Conservation (phyloP, 1,284 basidiomycete species). For the Leccinum pachyderme region DNA sequence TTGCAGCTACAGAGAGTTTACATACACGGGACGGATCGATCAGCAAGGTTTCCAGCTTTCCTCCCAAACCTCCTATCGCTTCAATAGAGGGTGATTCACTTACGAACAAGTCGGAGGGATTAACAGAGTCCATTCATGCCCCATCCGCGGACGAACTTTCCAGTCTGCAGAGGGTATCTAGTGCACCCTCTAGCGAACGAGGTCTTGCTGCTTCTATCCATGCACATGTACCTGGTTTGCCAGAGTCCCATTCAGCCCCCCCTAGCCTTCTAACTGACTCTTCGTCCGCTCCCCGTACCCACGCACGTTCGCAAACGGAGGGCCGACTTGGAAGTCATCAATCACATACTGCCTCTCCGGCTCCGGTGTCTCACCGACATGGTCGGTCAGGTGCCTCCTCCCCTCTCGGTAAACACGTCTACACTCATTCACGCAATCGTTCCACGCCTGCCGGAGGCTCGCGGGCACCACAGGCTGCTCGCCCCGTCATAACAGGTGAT, state of each 20-base stretch:
- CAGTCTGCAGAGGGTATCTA: slow-evolving; percentile 10
- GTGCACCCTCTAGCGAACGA: slow-evolving; percentile 22
- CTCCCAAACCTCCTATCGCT: slow-evolving; percentile 11
- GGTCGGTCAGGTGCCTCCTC: slow-evolving; percentile 42
- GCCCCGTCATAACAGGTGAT: slow-evolving; percentile 66
- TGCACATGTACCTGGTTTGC: slow-evolving; percentile 39
- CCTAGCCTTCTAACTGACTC: slow-evolving; percentile 19
- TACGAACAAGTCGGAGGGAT: slow-evolving; percentile 18
- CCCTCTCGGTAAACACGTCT: slow-evolving; percentile 35
- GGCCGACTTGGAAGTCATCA: slow-evolving; percentile 37
- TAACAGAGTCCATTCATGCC: slow-evolving; percentile 31
- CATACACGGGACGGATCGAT: slow-evolving; percentile 16
- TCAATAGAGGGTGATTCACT: slow-evolving; percentile 14
- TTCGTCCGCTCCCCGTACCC: slow-evolving; percentile 24
- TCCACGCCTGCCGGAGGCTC: slow-evolving; percentile 50
- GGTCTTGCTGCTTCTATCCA: slow-evolving; percentile 47
- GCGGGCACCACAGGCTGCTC: slow-evolving; percentile 45
- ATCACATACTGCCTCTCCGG: slow-evolving; percentile 26
- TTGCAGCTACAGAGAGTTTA: slow-evolving; percentile 26
- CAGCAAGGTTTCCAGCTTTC: slow-evolving; percentile 15
- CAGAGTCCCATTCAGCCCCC: slow-evolving; percentile 31
- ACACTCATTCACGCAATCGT: slow-evolving; percentile 54
- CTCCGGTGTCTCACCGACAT: slow-evolving; percentile 30
- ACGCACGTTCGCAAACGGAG: slow-evolving; percentile 54
- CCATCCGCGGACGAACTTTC: slow-evolving; percentile 19